Conservation (phyloP, 179 eudicot species). For the Beta macrorhiza region DNA sequence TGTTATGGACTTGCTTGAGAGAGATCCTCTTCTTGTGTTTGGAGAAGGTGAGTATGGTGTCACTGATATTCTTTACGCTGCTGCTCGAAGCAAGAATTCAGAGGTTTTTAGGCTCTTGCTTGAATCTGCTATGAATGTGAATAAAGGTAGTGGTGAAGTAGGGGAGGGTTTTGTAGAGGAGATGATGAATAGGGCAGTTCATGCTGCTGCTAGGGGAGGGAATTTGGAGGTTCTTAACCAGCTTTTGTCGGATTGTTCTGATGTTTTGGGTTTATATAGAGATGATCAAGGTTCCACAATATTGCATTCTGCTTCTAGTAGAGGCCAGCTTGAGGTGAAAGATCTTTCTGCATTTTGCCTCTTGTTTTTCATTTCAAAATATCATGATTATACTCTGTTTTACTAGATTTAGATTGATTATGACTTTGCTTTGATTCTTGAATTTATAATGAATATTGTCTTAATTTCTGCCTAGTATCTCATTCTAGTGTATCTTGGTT, state of each 20-base stretch:
- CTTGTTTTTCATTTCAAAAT: background rate
- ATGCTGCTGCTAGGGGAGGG: slow-evolving; percentile 79
- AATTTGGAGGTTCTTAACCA: slow-evolving; percentile 60
- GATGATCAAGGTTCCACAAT: slow-evolving; percentile 69
- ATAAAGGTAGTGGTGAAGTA: slow-evolving; percentile 22
- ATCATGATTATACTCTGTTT: background rate
- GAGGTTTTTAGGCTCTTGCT: slow-evolving; percentile 68
- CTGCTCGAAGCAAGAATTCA: slow-evolving; percentile 63
- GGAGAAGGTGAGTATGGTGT: slow-evolving; percentile 93
- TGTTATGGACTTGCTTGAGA: slow-evolving; percentile 57
- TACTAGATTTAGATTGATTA: background rate
- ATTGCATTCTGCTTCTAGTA: slow-evolving; percentile 71
- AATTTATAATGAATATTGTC: background rate
- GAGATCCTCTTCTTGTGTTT: slow-evolving; percentile 58
- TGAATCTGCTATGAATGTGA: slow-evolving; percentile 36
- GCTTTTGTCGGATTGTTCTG: slow-evolving; percentile 46
- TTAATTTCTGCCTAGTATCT: background rate
- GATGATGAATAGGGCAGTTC: slow-evolving; percentile 63
- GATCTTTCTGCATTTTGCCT: slow-evolving; percentile 7
- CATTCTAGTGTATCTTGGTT: background rate
- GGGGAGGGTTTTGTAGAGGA: slow-evolving; percentile 48
- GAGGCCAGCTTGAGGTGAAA: slow-evolving; percentile 71
- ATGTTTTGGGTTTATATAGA: slow-evolving; percentile 56
- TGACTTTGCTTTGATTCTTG: background rate
- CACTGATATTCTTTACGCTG: slow-evolving; percentile 74